Evolutionary conservation across 2,329 filamentous ascomycete genomes (phyloP).

Genomic region (Neofusicoccum umdonicola): DNA sequence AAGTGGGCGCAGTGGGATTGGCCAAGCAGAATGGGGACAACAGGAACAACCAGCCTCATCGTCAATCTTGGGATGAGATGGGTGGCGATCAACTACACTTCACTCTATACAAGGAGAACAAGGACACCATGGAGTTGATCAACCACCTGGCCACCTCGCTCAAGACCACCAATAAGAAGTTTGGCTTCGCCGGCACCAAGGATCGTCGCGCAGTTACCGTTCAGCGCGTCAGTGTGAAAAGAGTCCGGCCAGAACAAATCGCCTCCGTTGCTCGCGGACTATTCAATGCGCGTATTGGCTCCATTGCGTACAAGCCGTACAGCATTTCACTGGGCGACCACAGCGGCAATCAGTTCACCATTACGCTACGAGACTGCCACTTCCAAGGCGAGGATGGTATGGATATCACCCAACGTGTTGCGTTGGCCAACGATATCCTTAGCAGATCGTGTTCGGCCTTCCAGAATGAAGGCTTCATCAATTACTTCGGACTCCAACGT

Average conservation of each 20-base stretch:
- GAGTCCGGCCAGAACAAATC: constrained; percentile 62
- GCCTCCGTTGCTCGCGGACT: constrained; percentile 60
- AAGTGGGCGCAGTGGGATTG: constrained; percentile 49
- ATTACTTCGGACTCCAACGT: constrained; percentile 96
- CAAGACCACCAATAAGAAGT: constrained; percentile 69
- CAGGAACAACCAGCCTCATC: neutral
- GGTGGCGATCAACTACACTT: constrained; percentile 86
- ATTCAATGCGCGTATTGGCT: constrained; percentile 66
- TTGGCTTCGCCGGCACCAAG: constrained; percentile 86
- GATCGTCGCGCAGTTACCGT: constrained; percentile 83
- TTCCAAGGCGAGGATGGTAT: constrained; percentile 51
- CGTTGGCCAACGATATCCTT: constrained; percentile 53
- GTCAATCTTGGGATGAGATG: constrained; percentile 57
- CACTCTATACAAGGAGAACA: constrained; percentile 93
- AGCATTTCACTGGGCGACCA: constrained; percentile 81
- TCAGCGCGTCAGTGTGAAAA: constrained; percentile 71
- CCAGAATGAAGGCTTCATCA: constrained; percentile 78
- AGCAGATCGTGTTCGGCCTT: constrained; percentile 64
- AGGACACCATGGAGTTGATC: constrained; percentile 90
- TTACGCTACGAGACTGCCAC: constrained; percentile 82
- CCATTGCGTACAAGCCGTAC: constrained; percentile 73
- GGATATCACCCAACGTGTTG: constrained; percentile 34
- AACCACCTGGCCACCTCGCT: constrained; percentile 72
- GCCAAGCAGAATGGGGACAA: neutral
- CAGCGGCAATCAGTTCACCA: constrained; percentile 85